Conservation (phyloP, 2,329 filamentous ascomycete species). For the Ceratocystis smalleyi region DNA sequence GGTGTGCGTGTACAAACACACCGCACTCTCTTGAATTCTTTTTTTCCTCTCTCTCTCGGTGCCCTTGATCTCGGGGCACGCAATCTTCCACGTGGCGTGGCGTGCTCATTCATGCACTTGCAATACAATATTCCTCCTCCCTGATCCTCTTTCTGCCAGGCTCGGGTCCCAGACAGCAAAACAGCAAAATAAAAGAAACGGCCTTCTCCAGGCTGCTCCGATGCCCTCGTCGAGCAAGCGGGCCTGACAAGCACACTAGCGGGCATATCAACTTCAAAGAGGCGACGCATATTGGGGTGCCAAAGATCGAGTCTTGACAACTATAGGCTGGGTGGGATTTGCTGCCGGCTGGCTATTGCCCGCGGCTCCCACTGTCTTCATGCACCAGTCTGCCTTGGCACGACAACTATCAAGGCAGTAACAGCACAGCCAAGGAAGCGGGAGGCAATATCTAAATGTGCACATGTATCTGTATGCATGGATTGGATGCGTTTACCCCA, state of each 20-base stretch:
- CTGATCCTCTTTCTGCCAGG: background rate
- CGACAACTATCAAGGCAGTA: background rate
- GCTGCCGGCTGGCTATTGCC: background rate
- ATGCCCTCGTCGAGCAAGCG: conserved; percentile 10
- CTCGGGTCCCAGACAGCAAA: background rate
- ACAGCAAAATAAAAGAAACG: background rate
- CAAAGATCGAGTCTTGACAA: background rate
- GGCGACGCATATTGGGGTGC: background rate
- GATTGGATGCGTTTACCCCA: background rate
- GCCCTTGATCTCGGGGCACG: background rate
- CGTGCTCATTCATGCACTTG: background rate
- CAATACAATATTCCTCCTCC: background rate
- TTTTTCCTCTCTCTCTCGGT: no score
- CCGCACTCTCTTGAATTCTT: background rate
- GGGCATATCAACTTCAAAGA: conserved; percentile 1
- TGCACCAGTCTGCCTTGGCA: background rate
- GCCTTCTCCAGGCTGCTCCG: background rate
- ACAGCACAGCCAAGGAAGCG: background rate
- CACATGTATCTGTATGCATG: no score
- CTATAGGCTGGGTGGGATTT: no score
- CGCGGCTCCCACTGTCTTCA: background rate
- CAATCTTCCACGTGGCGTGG: background rate
- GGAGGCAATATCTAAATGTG: background rate
- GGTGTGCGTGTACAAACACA: no score
- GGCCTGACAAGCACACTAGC: conserved; percentile 13